Conservation (phyloP, 768 basidiomycete species). For the Flagelloscypha sp. region DNA sequence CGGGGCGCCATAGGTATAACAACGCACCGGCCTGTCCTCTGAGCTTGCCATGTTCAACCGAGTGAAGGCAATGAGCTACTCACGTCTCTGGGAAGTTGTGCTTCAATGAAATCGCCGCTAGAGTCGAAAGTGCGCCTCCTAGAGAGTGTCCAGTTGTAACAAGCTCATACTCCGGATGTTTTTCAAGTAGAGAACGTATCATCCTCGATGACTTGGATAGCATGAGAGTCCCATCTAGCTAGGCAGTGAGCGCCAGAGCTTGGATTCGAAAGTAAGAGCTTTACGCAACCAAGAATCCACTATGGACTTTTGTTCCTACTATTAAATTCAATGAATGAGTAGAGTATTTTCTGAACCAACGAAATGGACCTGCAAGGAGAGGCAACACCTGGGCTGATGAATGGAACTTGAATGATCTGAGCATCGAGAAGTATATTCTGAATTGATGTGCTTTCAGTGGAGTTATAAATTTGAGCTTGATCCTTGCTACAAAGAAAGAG, state of each 20-base stretch:
- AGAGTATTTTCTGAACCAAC: not conserved
- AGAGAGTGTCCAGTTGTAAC: conserved; percentile 47
- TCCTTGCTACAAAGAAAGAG: not conserved
- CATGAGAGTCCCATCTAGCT: conserved; percentile 44
- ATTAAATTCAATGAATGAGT: not conserved
- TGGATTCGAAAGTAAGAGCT: conserved; percentile 7
- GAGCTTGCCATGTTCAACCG: not conserved
- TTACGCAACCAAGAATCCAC: conserved; percentile 43
- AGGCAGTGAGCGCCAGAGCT: not conserved
- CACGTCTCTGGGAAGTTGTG: conserved; percentile 31
- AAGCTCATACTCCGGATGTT: conserved; percentile 29
- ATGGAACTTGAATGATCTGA: conserved; percentile 33
- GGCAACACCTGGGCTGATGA: conserved; percentile 35
- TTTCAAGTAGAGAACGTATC: conserved; percentile 25
- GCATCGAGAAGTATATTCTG: conserved; percentile 35
- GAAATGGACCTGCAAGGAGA: conserved; percentile 24
- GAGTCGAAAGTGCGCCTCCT: conserved; percentile 42
- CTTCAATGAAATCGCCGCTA: conserved; percentile 38
- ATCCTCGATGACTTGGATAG: conserved; percentile 29
- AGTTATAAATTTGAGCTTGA: conserved; percentile 6
- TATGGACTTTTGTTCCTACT: conserved; percentile 38
- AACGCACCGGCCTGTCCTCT: conserved; percentile 12
- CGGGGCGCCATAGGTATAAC: conserved; percentile 46
- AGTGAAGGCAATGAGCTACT: conserved; percentile 8
- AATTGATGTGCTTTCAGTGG: conserved; percentile 26